These are phyloP conservation scores for Linnemannia hyalina DNA, from an alignment of 192 early-diverging fungal genomes.

Conservation along the genomic window DNA sequence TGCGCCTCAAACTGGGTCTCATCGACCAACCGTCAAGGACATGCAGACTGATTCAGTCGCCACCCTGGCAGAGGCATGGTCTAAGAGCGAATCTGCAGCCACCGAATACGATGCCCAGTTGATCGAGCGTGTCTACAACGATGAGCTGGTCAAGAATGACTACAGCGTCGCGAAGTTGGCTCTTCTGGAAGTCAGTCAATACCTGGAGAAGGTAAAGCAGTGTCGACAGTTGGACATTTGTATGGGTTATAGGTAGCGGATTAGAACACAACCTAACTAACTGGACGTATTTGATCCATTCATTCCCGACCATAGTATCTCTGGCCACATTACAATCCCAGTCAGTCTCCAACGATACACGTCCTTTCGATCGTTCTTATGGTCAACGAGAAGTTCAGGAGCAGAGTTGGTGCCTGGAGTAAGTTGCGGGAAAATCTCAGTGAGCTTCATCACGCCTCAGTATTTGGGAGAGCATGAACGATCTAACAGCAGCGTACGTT, in stretches of 20 bases:
- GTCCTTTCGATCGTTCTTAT: conserved; percentile 86
- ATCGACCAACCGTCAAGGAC: conserved; percentile 65
- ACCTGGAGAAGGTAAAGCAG: conserved; percentile 75
- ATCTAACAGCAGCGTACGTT: neutral
- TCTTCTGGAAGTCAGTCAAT: conserved; percentile 82
- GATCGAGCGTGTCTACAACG: conserved; percentile 72
- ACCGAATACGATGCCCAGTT: conserved; percentile 62
- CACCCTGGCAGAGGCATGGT: conserved; percentile 59
- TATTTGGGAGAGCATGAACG: neutral
- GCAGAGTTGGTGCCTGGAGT: conserved; percentile 75
- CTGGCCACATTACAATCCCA: conserved; percentile 77
- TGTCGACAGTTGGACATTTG: neutral
- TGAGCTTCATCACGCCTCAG: neutral
- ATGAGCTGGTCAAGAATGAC: conserved; percentile 64
- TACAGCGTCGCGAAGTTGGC: conserved; percentile 73
- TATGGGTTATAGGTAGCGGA: neutral
- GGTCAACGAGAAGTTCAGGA: conserved; percentile 92
- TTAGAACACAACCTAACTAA: neutral
- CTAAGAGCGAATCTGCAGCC: conserved; percentile 19
- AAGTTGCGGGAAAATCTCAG: neutral
- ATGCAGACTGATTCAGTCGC: conserved; percentile 68
- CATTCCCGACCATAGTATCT: conserved; percentile 68
- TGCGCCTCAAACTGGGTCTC: conserved; percentile 21
- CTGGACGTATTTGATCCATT: neutral
- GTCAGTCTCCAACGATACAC: conserved; percentile 63